These are phyloP conservation scores for Cladophialophora carrionii DNA, from an alignment of 2,329 filamentous ascomycete genomes.

Conservation along the genomic window DNA sequence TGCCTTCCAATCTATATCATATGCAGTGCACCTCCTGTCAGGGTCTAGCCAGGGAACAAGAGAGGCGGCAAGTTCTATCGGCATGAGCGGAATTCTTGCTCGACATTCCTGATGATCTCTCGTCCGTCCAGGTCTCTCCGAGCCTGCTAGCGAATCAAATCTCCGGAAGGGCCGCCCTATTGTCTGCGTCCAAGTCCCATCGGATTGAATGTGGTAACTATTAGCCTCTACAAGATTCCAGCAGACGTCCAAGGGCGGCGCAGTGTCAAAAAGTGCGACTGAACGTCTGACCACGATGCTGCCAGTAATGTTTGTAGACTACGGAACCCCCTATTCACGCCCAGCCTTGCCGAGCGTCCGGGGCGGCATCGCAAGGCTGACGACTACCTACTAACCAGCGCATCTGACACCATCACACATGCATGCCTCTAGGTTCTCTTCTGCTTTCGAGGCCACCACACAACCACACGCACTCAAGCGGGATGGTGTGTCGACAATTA, in stretches of 20 bases:
- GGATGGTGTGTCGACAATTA: not conserved
- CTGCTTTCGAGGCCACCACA: not conserved
- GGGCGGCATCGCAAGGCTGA: not conserved
- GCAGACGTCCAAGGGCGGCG: not conserved
- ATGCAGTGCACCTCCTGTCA: not conserved
- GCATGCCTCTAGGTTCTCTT: not conserved
- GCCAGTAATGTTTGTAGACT: not conserved
- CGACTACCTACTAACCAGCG: not conserved
- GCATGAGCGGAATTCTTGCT: not conserved
- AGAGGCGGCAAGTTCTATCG: not conserved
- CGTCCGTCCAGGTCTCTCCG: not conserved
- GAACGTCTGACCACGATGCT: not conserved
- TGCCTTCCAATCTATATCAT: not conserved
- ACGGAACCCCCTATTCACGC: slow-evolving; percentile 2
- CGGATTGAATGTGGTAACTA: not conserved
- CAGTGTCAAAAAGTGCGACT: not conserved
- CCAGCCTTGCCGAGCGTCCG: slow-evolving; percentile 3
- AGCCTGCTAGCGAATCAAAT: not conserved
- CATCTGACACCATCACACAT: not conserved
- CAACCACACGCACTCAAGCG: not conserved
- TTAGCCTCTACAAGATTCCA: not conserved
- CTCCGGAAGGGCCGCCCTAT: not conserved
- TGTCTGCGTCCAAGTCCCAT: too few species aligned
- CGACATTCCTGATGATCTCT: not conserved
- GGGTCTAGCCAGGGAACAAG: not conserved